phyloP scores from a whole-genome alignment of 2,329 filamentous ascomycete species.

The Furcasterigmium furcatum region DNA sequence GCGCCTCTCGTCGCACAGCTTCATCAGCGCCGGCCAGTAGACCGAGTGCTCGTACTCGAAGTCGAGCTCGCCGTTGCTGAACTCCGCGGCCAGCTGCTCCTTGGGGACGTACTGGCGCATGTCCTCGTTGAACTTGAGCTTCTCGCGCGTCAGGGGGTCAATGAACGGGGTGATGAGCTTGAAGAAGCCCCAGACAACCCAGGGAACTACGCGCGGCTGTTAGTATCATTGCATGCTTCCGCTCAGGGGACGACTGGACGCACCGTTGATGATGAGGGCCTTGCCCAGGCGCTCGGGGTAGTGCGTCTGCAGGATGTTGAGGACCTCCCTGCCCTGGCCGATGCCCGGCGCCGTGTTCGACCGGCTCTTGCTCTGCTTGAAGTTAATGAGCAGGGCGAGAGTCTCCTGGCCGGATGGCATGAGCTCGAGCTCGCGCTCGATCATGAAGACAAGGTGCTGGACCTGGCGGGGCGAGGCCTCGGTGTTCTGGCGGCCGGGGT shows the following conservation, averaged over 20 bases:
- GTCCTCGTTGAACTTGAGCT: slow-evolving; percentile 97
- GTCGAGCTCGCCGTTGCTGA: slow-evolving; percentile 71
- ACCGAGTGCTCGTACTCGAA: slow-evolving; percentile 86
- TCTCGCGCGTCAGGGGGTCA: slow-evolving; percentile 87
- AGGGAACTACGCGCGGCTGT: slow-evolving; percentile 66
- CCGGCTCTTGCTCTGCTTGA: slow-evolving; percentile 73
- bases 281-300: slow-evolving; percentile 90
- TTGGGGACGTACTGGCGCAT: slow-evolving; percentile 77
- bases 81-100: slow-evolving; percentile 76
- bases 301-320: slow-evolving; percentile 90
- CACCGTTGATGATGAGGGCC: slow-evolving; percentile 86
- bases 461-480: slow-evolving; percentile 81
- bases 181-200: slow-evolving; percentile 91
- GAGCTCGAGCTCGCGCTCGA: slow-evolving; percentile 84
- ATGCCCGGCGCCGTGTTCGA: slow-evolving; percentile 72
- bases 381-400: slow-evolving; percentile 85
- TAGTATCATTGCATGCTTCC: slow-evolving; percentile 3
- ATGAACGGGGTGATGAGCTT: slow-evolving; percentile 96
- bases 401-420: slow-evolving; percentile 87
- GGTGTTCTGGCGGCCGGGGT: slow-evolving; percentile 90
- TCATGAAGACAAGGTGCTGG: slow-evolving; percentile 93
- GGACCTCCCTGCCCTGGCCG: slow-evolving; percentile 74
- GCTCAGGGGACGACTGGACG: slow-evolving; percentile 20
- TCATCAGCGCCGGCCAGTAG: slow-evolving; percentile 86
- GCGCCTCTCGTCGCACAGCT: slow-evolving; percentile 64